Base-by-base conservation (phyloP, 2,329 filamentous ascomycete genomes). In the Neobulgaria alba region DNA sequence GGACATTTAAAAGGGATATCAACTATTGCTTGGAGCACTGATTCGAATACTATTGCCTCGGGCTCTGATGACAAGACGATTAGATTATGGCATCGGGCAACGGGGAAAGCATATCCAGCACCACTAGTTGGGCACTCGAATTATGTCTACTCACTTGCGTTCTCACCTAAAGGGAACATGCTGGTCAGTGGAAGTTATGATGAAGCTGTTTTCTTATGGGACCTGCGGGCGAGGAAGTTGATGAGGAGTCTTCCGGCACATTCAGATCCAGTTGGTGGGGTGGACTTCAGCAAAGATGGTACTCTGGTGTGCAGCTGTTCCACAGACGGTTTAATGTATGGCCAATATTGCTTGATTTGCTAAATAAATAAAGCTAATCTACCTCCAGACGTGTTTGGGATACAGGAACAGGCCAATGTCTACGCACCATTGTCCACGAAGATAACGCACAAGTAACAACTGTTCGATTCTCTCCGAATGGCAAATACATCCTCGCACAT, bases 131-230 rank as follows among this genome's bases (percentile, higher is more conserved):
- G 92, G 2, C 92, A 98, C 57, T 88, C 95, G 62, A 96, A 93
- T 63, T 96, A 96, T 63, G 82, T 98, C 21, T 95, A 94, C 64
- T 87, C 83, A 37, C 70, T 98, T 23, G 88, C 89, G 4, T 96
- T 96, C 62, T 90, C 86, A n/a, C 92, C 92, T 2, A 96, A 95
- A 62, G 92, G 92, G 17, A 98, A 98, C 58, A 95, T 96, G 59
- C 75, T 98, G 23, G 92, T 89, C 12, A 93, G 85, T 51, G 92
- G 92, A 10, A 93, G 85, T 49, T 96, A 95, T 63, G 92, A 98
- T 53, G 92, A 98, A 67, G 92, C 92, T 3, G 87, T 98, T 0
- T 95, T 95, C 50, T 65, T 98, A 4, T 98, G 92, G 92, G 92
- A 98, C 61, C 85, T 96, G 10, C 75, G 92, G 10, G 86, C 87